Evolutionary conservation across 441 rosid species (phyloP).

Genomic region (Isatis lusitanica): DNA sequence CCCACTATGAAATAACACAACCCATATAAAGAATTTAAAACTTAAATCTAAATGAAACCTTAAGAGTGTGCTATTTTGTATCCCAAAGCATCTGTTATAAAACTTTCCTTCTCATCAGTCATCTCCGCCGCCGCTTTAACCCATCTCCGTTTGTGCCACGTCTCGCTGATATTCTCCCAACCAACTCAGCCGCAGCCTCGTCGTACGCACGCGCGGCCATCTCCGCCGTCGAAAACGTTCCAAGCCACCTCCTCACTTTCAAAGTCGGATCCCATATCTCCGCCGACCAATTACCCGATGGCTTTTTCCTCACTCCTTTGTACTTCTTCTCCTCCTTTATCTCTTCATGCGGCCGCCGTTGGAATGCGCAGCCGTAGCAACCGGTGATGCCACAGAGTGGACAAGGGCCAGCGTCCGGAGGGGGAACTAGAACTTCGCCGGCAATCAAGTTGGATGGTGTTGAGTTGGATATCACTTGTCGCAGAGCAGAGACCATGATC

Average conservation of each 20-base stretch:
- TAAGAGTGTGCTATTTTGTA: too few relatives aligned
- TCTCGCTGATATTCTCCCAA: too few relatives aligned
- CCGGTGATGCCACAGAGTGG: conserved; percentile 1
- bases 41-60: too few relatives aligned
- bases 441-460: not conserved
- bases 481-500: too few relatives aligned
- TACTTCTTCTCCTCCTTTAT: not conserved
- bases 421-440: not conserved
- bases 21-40: too few relatives aligned
- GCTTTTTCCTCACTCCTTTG: conserved; percentile 51
- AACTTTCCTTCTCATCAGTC: too few relatives aligned
- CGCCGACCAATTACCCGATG: too few relatives aligned
- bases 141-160: too few relatives aligned
- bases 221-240: conserved; percentile 72
- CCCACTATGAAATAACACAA: too few relatives aligned
- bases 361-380: conserved; percentile 21
- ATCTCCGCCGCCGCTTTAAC: too few relatives aligned
- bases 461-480: conserved; percentile 11
- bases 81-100: too few relatives aligned
- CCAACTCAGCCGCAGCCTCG: conserved; percentile 48
- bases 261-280: conserved; percentile 72
- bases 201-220: conserved; percentile 75
- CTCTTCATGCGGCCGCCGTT: not conserved
- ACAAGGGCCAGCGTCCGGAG: conserved; percentile 16
- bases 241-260: conserved; percentile 60